Conservation (phyloP, 2,329 filamentous ascomycete species). For the Hypoxylon sp. region DNA sequence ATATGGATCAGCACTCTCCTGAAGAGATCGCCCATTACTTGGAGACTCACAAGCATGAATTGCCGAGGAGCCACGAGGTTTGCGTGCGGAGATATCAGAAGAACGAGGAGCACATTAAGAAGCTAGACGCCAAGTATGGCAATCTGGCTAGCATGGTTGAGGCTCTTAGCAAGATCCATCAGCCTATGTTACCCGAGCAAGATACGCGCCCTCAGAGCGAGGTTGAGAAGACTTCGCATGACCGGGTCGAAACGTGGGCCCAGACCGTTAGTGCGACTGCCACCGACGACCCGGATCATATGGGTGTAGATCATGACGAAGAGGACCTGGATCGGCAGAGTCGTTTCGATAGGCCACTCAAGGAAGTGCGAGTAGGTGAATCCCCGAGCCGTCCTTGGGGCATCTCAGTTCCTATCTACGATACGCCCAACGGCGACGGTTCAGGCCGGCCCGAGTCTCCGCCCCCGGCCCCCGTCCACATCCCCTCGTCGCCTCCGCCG, state of each 20-base stretch:
- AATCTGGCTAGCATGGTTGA: conserved; percentile 94
- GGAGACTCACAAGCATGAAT: conserved; percentile 92
- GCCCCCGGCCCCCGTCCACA: conserved; percentile 64
- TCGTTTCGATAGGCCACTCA: conserved; percentile 83
- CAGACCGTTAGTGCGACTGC: conserved; percentile 69
- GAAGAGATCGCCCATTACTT: conserved; percentile 95
- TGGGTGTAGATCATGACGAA: conserved; percentile 50
- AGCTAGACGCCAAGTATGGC: conserved; percentile 93
- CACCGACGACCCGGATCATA: conserved; percentile 49
- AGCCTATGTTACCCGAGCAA: conserved; percentile 78
- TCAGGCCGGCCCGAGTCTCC: conserved; percentile 59
- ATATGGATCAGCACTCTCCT: conserved; percentile 88
- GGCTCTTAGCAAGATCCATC: conserved; percentile 85
- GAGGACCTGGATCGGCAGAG: conserved; percentile 69
- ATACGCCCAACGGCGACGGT: conserved; percentile 48
- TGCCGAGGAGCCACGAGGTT: conserved; percentile 91
- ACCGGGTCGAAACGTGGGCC: conserved; percentile 87
- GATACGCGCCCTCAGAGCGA: conserved; percentile 54
- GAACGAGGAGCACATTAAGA: conserved; percentile 83
- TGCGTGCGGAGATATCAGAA: conserved; percentile 90
- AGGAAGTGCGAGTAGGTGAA: conserved; percentile 92
- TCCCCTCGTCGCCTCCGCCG: conserved; percentile 49
- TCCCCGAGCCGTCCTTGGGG: conserved; percentile 94
- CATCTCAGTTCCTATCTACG: conserved; percentile 76
- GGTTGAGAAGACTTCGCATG: conserved; percentile 64